Evolutionary conservation across 2,329 filamentous ascomycete species (phyloP), one percentile per base, ranked within the genome.

Genomic region (Malbranchea zuffiana): DNA sequence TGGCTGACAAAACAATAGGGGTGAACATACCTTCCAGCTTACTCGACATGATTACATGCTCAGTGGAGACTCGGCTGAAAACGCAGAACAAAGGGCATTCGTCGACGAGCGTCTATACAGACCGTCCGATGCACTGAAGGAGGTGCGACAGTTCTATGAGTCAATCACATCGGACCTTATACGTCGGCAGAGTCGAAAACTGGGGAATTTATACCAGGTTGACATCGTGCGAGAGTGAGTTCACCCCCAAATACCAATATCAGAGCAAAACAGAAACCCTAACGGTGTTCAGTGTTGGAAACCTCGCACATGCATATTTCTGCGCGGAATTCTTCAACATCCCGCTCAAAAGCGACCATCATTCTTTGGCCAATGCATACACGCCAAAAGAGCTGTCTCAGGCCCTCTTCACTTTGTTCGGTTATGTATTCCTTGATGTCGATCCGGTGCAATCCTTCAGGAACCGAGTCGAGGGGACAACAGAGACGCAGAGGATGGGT

Each of bases 321-420:
- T 16, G 49, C 8, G 49, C 49, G 5, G 46, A 50, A 32, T 40
- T 52, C 11, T 52, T 52, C 37, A 43, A 32, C 6, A 35, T 52
- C 10, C 47, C 48, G 6, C 37, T 52, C 5, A 49, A 49, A 33
- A 50, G 47, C 7, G 37, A 41, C 4, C 50, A 54, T 21, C 50
- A 52, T 34, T 42, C 45, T 1, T 46, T 53, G 20, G 24, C 28
- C 5, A 53, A 51, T 6, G 40, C 40, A 6, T 71, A 71, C 45
- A 65, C 63, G 0, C 66, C 71, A 47, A 63, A 71, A 15, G 69
- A 75, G 52, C 53, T 77, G 42, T 74, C 75, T 51, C 41, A 52
- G 6, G 50, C 69, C 12, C 46, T 67, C n/a, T 57, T 68, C 59
- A 60, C 60, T 39, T 54, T 70, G 13, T 65, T 66, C 24, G 53